Evolutionary conservation across 176 grass and related monocot genomes (phyloP), one percentile per base, ranked within the genome.

Genomic region (Lolium rigidum): DNA sequence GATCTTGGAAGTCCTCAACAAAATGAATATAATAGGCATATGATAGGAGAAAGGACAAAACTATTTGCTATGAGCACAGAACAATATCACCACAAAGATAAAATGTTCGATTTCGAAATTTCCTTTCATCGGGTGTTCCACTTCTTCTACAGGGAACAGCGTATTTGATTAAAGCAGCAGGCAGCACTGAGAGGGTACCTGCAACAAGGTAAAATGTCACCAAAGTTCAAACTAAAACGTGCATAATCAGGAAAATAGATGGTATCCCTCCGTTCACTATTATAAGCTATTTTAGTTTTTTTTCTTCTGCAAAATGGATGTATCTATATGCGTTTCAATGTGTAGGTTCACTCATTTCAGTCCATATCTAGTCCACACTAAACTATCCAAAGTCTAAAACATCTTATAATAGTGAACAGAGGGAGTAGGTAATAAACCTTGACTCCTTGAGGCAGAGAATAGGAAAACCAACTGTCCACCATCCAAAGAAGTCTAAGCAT

Each of bases 131-230:
- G 83, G 74, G 96, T 99, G 70, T 80, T 95, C 97, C 97, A 96
- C 86, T 99, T 99, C 74, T 94, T 92, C 82, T 99, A 92, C 59
- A 99, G 77, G 17, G 97, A 86, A 84, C 90, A 81, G 61, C 97
- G 94, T 86, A 99, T 96, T 82, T 90, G 89, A 87, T 95, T 95
- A 78, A 98, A 89, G 81, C 93, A 98, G 78, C 96, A 98, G 44
- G 96, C 96, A 5, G 96, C 96, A 64, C 96, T 98, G 37, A 98
- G 87, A 9, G 96, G 96, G 74, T 94, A 98, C 35, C 86, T 92
- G 86, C 88, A 94, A 74, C 17, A 84, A 81, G 7, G 48, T 48
- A 48, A 28, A 1, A 28, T 28, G 26, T 28, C 26, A 28, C 26
- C 26, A 28, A 28, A 28, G 26, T 28, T 28, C 26, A 28, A 28